Conservation (phyloP, 495 filamentous ascomycete species). For the Bombardia bombarda region DNA sequence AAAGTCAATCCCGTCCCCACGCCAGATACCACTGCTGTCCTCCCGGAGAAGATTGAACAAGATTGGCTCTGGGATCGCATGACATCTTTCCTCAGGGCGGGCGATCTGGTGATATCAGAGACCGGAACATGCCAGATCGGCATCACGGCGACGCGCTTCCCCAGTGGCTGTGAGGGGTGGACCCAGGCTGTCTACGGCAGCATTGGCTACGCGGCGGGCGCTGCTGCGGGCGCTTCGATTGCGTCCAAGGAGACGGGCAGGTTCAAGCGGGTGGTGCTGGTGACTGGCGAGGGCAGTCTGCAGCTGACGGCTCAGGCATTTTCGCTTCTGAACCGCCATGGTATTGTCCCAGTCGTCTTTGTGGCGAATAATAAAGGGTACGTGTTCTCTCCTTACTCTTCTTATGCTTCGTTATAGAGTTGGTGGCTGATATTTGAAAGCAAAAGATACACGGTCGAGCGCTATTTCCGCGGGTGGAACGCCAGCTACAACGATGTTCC, state of each 20-base stretch:
- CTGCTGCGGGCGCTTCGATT: constrained; percentile 26
- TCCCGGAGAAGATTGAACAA: constrained; percentile 16
- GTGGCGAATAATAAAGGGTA: constrained; percentile 41
- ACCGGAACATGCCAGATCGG: constrained; percentile 34
- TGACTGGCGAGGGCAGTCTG: constrained; percentile 34
- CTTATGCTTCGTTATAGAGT: neutral
- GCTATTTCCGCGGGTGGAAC: constrained; percentile 39
- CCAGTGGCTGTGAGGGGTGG: constrained; percentile 16
- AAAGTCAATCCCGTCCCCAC: neutral
- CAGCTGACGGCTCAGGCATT: constrained; percentile 35
- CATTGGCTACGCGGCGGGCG: constrained; percentile 35
- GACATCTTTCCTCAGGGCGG: constrained; percentile 31
- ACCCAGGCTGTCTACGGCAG: constrained; percentile 32
- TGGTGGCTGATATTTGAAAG: neutral
- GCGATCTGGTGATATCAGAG: constrained; percentile 43
- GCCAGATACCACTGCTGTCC: neutral
- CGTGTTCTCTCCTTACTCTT: neutral
- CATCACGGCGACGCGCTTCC: constrained; percentile 20
- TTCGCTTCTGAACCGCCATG: constrained; percentile 26
- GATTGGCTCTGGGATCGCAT: constrained; percentile 30
- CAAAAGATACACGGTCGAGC: constrained; percentile 39
- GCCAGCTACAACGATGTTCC: constrained; percentile 44
- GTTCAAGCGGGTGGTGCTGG: constrained; percentile 22
- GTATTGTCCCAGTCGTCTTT: constrained; percentile 32
- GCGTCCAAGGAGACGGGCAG: constrained; percentile 21